A percentile compares a stretch with the other conserved stretches of the same genome.
Evolutionary conservation across 768 basidiomycete species (phyloP).

Genomic region (Rickenella mellea): DNA sequence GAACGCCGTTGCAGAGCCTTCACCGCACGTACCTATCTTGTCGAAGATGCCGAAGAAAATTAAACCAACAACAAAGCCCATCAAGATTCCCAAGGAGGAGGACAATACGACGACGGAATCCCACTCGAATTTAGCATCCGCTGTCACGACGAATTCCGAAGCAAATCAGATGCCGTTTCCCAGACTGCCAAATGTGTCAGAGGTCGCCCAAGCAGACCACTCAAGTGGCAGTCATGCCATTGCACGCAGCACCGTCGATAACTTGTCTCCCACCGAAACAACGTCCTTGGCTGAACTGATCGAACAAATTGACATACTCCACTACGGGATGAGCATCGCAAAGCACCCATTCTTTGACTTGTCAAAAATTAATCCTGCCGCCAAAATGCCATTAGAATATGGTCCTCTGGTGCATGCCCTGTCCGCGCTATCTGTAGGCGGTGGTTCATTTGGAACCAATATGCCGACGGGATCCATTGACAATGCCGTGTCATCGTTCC

Average conservation of each 20-base stretch:
- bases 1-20: slow-evolving; percentile 25
- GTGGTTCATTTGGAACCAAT: slow-evolving; percentile 69
- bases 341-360: slow-evolving; percentile 71
- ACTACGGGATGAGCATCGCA: slow-evolving; percentile 42
- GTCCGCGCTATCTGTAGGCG: slow-evolving; percentile 77
- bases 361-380: slow-evolving; percentile 61
- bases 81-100: slow-evolving; percentile 48
- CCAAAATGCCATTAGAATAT: slow-evolving; percentile 76
- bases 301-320: slow-evolving; percentile 42
- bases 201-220: neutral
- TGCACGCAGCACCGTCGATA: slow-evolving; percentile 24
- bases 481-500: slow-evolving; percentile 83
- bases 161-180: slow-evolving; percentile 25
- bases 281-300: slow-evolving; percentile 57
- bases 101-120: slow-evolving; percentile 36
- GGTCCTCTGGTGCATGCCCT: slow-evolving; percentile 79
- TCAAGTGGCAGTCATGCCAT: slow-evolving; percentile 11
- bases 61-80: slow-evolving; percentile 52
- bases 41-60: slow-evolving; percentile 82
- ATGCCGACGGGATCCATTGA: slow-evolving; percentile 86
- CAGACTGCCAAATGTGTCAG: slow-evolving; percentile 1
- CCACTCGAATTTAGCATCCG: slow-evolving; percentile 31
- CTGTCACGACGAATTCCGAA: slow-evolving; percentile 34
- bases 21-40: slow-evolving; percentile 58
- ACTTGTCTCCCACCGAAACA: slow-evolving; percentile 30